A percentile compares a stretch with the other conserved stretches of the same genome.
phyloP scores from a whole-genome alignment of 441 rosid genomes.

The California macrophylla region DNA sequence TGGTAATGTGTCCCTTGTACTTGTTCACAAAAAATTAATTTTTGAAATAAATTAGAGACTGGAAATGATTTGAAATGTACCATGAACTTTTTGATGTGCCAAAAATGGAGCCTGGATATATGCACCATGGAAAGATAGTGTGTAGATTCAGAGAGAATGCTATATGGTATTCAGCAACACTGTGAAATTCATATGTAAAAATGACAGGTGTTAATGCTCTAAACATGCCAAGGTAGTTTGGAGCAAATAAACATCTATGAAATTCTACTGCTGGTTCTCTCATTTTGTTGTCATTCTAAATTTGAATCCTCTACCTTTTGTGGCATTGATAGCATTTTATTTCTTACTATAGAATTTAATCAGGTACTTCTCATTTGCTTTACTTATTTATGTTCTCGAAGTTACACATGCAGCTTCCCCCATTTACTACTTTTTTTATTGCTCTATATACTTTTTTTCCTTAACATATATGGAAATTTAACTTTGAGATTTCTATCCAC shows the following conservation, averaged over 20 bases:
- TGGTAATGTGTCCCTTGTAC: not conserved
- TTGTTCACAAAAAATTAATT: not conserved
- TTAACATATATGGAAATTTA: not conserved
- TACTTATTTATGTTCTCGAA: not conserved
- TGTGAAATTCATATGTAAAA: not conserved
- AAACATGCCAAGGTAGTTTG: not conserved
- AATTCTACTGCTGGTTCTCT: constrained; percentile 2
- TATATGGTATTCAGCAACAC: not conserved
- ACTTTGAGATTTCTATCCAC: constrained; percentile 26
- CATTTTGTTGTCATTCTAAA: not conserved
- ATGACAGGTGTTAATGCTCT: not conserved
- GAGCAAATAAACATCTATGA: not conserved
- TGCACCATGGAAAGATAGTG: not conserved
- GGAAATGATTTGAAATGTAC: not conserved
- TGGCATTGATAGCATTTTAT: not conserved
- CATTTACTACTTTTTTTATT: not conserved
- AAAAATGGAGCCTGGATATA: not conserved
- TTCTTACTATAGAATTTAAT: not conserved
- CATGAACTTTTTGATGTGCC: not conserved
- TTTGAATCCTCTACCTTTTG: not conserved
- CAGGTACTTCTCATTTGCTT: not conserved
- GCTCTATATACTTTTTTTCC: not conserved
- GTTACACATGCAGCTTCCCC: not conserved
- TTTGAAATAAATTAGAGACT: not conserved
- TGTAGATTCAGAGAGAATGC: not conserved